Conservation (phyloP, 495 filamentous ascomycete genomes). For the Penicillium soppii region DNA sequence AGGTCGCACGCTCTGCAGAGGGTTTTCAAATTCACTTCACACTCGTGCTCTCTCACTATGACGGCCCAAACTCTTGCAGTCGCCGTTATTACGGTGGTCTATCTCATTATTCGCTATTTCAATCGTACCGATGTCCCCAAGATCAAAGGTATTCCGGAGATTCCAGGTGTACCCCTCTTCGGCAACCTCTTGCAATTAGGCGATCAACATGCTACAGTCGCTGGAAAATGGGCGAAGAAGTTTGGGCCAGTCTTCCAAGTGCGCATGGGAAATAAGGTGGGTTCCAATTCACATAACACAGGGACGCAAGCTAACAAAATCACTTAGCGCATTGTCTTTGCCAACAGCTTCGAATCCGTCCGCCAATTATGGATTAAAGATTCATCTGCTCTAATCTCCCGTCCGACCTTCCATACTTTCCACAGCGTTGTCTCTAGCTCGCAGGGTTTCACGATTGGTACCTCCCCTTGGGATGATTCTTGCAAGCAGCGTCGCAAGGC, state of each 20-base stretch:
- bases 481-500: constrained; percentile 71
- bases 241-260: constrained; percentile 69
- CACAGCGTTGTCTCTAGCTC: constrained; percentile 68
- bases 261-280: constrained; percentile 61
- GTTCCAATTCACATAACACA: constrained; percentile 7
- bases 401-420: constrained; percentile 70
- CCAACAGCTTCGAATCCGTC: constrained; percentile 68
- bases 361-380: constrained; percentile 70
- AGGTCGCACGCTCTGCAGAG: neutral
- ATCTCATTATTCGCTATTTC: constrained; percentile 53
- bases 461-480: constrained; percentile 71
- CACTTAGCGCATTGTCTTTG: constrained; percentile 60
- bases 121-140: constrained; percentile 60
- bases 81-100: constrained; percentile 42
- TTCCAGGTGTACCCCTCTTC: constrained; percentile 63
- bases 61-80: constrained; percentile 43
- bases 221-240: constrained; percentile 55
- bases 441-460: constrained; percentile 72
- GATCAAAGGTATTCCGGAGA: constrained; percentile 62
- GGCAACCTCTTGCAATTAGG: constrained; percentile 63
- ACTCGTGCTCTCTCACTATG: constrained; percentile 35
- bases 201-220: constrained; percentile 52
- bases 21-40: too few relatives aligned
- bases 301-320: too few relatives aligned
- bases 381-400: constrained; percentile 66